A percentile compares a stretch with the other conserved stretches of the same genome.
Conservation (phyloP, 2,329 filamentous ascomycete genomes). For the Fusarium duplospermum region DNA sequence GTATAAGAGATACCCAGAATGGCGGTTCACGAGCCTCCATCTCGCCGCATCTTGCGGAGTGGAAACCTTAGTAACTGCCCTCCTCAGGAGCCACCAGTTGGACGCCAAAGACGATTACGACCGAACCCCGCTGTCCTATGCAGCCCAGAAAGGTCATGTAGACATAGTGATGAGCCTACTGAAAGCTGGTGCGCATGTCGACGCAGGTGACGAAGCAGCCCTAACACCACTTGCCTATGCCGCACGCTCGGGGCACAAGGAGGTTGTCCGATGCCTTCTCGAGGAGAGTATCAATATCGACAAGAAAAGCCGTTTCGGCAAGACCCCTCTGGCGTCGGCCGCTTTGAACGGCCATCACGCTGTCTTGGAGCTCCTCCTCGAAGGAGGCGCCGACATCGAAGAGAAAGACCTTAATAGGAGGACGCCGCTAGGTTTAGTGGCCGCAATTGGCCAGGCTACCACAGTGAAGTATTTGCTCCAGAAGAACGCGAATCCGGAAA, state of each 20-base stretch:
- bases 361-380: background rate
- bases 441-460: background rate
- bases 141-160: background rate
- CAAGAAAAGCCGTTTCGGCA: background rate
- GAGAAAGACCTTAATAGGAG: rapidly evolving
- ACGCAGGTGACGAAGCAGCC: background rate
- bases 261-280: background rate
- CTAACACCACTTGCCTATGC: background rate
- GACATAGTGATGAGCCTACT: background rate
- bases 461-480: background rate
- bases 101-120: background rate
- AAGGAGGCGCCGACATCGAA: background rate
- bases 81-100: background rate
- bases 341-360: background rate
- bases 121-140: background rate
- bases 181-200: background rate
- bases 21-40: background rate
- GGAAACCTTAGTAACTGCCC: background rate
- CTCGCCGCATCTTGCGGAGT: background rate
- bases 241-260: background rate
- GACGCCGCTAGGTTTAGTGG: background rate
- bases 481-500: background rate
- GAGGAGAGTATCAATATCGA: background rate
- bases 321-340: background rate
- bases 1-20: background rate